Base-by-base conservation (phyloP, 768 basidiomycete genomes). In the Candolleomyces eurysporus region DNA sequence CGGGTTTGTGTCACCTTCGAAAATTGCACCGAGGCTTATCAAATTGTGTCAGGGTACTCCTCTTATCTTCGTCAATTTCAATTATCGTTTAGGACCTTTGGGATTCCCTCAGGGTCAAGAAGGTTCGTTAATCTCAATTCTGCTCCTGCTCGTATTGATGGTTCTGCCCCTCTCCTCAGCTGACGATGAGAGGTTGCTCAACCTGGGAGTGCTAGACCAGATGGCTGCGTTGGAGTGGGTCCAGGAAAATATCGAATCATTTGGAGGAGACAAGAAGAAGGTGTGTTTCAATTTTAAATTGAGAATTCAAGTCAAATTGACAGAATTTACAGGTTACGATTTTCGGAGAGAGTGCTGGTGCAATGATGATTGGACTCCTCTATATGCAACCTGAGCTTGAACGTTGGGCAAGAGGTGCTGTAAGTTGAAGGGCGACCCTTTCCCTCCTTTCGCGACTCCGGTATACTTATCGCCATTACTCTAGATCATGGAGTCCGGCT, bases 231-330 rank as follows among this genome's bases (percentile, higher is more conserved):
- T 84, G 9, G 63, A 75, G 64, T 85, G 82, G 88, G 79, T 89
- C 0, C 84, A 88, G 64, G 70, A 76, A 22, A 83, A 90, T 64
- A 86, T 89, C 45, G 75, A 63, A 17, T 69, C 71, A 0, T 90
- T 89, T 63, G 88, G 89, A 6, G 87, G 87, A 16, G 83, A 82
- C 63, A 75, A 73, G 55, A 55, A 30, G 22, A 72, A 72, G 67
- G 73, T 71, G 2, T 3, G 2, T 26, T 26, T 26, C 26, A 26
- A 26, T 26, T 4, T n/a, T n/a, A n/a, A n/a, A n/a, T n/a, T n/a
- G n/a, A n/a, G n/a, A n/a, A n/a, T n/a, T n/a, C 36, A 11, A 36
- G 11, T 2, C 6, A 36, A 36, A 1, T 36, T 36, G 63, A 57
- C 7, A 21, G 32, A 42, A 21, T 10, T 19, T 22, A 84, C 85